Base-by-base conservation (phyloP, 148 eudicot genomes). In the Agrostemma githago region DNA sequence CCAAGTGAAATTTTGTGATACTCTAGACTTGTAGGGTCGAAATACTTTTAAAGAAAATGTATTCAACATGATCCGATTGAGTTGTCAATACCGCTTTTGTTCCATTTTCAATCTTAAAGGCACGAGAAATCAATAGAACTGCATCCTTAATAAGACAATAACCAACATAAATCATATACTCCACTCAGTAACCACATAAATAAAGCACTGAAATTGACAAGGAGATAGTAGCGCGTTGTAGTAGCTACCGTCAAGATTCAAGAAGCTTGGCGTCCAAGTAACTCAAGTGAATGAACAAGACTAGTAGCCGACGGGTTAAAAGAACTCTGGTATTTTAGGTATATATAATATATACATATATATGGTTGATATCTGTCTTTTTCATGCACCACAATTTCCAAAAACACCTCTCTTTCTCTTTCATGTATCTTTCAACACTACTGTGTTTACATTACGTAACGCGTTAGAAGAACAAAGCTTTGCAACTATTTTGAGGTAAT, bases 351-450 rank as follows among this genome's bases (percentile, higher is more conserved):
- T n/a, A n/a, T n/a, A n/a, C n/a, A n/a, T n/a, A n/a, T n/a, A n/a
- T n/a, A 48, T 46, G 34, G 34, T 26, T 26, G 10, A 48, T 51
- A 51, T 51, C 56, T 51, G 56, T 26, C 64, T 19, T 19, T 60
- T 60, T 60, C 56, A 12, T 38, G 61, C 16, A 38, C 12, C 66
- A 37, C 51, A 21, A 62, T 20, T 61, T 15, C 39, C 61, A 74
- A 8, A 15, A 4, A 6, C 65, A 21, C 20, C 12, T 17, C 68
- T 44, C 68, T 43, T 11, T 11, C 5, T 40, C 40, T 60, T 2
- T 41, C 26, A 8, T 68, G 60, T 72, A 54, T 19, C 75, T 69
- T 40, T 68, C 77, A 79, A 40, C 20, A 48, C 63, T 75, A 75
- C 14, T 51, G 73, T 68, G 16, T 51, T 51, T 11, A 51, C 56